Evolutionary conservation across 2,329 filamentous ascomycete genomes (phyloP), one percentile per base, ranked within the genome.

Genomic region (Cladosporium sp.): DNA sequence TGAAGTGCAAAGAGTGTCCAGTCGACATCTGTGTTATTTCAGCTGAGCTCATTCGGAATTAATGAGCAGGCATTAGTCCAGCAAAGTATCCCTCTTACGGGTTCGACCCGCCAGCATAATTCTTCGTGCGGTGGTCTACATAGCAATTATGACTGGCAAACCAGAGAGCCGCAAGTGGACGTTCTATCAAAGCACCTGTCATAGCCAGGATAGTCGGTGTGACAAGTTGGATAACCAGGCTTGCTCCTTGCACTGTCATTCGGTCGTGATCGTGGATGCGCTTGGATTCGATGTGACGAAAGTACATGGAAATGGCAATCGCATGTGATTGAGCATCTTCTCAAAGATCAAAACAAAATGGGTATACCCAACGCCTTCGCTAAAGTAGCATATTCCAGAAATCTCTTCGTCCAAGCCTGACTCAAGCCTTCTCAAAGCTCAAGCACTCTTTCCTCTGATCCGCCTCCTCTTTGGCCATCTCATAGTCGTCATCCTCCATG

Each of bases 401-500:
- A 54, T 25, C 34, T 13, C 28, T 5, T 26, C 10, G 4, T 25
- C 60, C 49, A 30, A 57, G n/a, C n/a, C 14, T 32, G 16, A 13
- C 21, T 65, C 63, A 59, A 23, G 49, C 46, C 28, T n/a, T 53
- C 68, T 78, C 76, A 67, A 78, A 79, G 58, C 80, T 79, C 71
- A 83, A 75, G 58, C 80, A 82, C 67, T 81, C 79, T 48, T 74
- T 77, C 70, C 85, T 79, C 74, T 88, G 86, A 63, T 82, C 80
- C 23, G 80, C 79, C 74, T 98, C 95, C 77, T 99, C 95, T 51
- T 85, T 84, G 28, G 90, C 88, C 63, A 90, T 83, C 57, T 90
- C 81, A 72, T 89, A 90, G 74, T 99, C 95, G 75, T 99, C 95
- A 67, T 95, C 91, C 4, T 90, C 91, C 67, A 94, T 83, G 69